Conservation (phyloP, 352 stramenopile genomes). For the Phytophthora foliorum region DNA sequence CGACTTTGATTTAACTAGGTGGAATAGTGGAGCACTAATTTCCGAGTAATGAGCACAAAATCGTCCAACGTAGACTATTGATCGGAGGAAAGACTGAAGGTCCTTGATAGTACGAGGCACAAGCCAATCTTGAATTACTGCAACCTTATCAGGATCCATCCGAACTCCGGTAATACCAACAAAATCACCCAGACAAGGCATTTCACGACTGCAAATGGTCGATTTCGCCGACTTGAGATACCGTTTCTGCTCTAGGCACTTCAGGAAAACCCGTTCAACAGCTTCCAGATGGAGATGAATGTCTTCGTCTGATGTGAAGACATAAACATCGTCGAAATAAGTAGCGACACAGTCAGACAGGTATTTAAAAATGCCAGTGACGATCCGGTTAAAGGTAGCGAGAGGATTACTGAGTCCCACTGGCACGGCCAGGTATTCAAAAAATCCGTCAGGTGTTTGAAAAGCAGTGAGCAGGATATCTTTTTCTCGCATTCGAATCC, state of each 20-base stretch:
- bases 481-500: slow-evolving; percentile 4
- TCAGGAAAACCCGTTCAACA: slow-evolving; percentile 1
- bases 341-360: not conserved
- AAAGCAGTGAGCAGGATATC: slow-evolving; percentile 10
- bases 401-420: slow-evolving; percentile 6
- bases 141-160: slow-evolving; percentile 14
- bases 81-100: slow-evolving; percentile 1
- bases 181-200: slow-evolving; percentile 11
- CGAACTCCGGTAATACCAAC: slow-evolving; percentile 1
- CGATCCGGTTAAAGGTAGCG: slow-evolving; percentile 8
- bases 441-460: slow-evolving; percentile 2
- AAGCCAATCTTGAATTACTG: not conserved
- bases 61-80: slow-evolving; percentile 2
- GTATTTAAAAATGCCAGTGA: not conserved
- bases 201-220: slow-evolving; percentile 7
- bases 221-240: slow-evolving; percentile 16
- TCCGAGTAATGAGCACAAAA: slow-evolving; percentile 2
- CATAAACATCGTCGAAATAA: slow-evolving; percentile 18
- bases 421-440: slow-evolving; percentile 2
- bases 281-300: not conserved
- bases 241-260: not conserved
- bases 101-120: slow-evolving; percentile 3
- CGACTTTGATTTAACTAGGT: slow-evolving; percentile 9
- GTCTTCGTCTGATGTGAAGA: not conserved
- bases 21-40: slow-evolving; percentile 11